Conservation (phyloP, 345 rosid species). For the Crucihimalaya himalaica region DNA sequence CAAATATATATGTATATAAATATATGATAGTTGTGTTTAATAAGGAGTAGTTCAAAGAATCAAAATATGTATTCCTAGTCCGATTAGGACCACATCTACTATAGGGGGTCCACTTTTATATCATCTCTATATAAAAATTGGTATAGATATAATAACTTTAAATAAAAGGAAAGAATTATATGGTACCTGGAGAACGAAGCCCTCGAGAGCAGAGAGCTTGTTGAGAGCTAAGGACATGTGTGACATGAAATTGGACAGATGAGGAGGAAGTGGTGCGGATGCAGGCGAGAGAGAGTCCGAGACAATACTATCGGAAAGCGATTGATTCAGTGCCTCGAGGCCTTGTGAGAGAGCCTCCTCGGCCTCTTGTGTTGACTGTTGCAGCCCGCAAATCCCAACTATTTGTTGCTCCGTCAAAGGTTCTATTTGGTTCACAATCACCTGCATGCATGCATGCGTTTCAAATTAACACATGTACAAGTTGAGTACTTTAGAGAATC, state of each 20-base stretch:
- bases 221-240: constrained; percentile 95
- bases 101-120: constrained; percentile 28
- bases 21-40: constrained; percentile 27
- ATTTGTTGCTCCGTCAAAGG: constrained; percentile 89
- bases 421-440: constrained; percentile 71
- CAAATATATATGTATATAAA: neutral
- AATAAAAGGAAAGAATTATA: neutral
- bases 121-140: neutral
- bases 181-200: constrained; percentile 87
- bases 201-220: constrained; percentile 89
- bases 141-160: neutral
- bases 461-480: constrained; percentile 7
- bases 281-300: constrained; percentile 68
- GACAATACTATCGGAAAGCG: constrained; percentile 80
- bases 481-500: neutral
- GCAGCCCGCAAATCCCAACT: constrained; percentile 81
- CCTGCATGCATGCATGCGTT: constrained; percentile 48
- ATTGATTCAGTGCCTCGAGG: constrained; percentile 79
- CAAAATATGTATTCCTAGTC: constrained; percentile 19
- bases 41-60: constrained; percentile 39
- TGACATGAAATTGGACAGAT: constrained; percentile 91
- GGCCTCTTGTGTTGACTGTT: constrained; percentile 84
- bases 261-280: constrained; percentile 74
- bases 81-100: constrained; percentile 29
- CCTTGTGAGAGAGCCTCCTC: constrained; percentile 95